Base-by-base conservation (phyloP, 1,284 basidiomycete species). In the Golubevia pallescens region DNA sequence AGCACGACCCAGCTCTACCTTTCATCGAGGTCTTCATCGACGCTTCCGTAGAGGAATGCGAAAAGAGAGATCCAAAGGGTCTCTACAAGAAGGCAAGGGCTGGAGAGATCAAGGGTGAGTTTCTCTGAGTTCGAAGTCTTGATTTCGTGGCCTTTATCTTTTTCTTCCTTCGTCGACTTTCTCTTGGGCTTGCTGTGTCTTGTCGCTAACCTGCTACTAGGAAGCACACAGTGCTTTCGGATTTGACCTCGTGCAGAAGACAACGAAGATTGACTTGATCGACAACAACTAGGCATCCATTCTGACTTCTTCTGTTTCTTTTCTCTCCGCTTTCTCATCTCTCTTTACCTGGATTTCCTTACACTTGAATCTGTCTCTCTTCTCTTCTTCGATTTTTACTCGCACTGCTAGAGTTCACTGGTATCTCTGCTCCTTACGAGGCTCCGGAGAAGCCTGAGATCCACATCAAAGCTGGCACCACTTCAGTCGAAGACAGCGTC, bases 371-470 rank as follows among this genome's bases (percentile, higher is more conserved):
- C 58, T 38, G n/a, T n/a, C 10, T 24, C 61, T 60, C 59, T 34
- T 24, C 14, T 21, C 23, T 63, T 42, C 19, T 28, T 62, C 48
- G 20, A 21, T 24, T 16, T 34, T 14, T 57, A 38, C 28, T 23
- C 13, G 13, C 13, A 63, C 19, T 4, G 32, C 2, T 73, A 96
- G 96, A 98, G 71, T 98, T 99, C 87, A 99, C 97, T 57, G 96
- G 97, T 10, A 92, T 99, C 83, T 95, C 94, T 48, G 94, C 97
- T 2, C 97, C 97, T 7, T 99, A 99, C 86, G 97, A 99, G 87
- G 90, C 91, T 6, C 96, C 97, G 4, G 88, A 89, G 66, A 88
- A 88, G 16, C 91, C 96, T 53, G 97, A 99, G 87, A 91, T 99
- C 68, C 95, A 97, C 87, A 93, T 99, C 86, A 91, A 90, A 83